Evolutionary conservation across 805 yeast genomes (phyloP).

Genomic region (Yamadazyma sp.): DNA sequence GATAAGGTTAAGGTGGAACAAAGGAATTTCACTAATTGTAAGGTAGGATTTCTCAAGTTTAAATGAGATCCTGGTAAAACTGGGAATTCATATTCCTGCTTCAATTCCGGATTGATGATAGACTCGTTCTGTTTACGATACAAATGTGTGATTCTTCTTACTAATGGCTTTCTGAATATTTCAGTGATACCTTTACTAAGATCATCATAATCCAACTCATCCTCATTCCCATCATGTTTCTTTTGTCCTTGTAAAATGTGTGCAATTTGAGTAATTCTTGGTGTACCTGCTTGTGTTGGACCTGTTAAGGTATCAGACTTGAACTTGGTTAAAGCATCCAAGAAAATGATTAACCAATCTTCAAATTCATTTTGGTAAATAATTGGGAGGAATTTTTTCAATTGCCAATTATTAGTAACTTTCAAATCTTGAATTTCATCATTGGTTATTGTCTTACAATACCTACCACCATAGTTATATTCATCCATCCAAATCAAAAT

Average conservation of each 20-base stretch:
- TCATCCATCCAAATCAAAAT: constrained; percentile 93
- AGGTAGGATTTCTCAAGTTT: constrained; percentile 60
- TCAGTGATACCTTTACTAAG: constrained; percentile 45
- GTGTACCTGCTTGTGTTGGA: constrained; percentile 42
- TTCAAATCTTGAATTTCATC: constrained; percentile 42
- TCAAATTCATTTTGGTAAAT: constrained; percentile 80
- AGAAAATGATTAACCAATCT: constrained; percentile 77
- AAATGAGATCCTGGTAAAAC: constrained; percentile 69
- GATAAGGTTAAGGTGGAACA: constrained; percentile 73
- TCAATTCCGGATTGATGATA: constrained; percentile 60
- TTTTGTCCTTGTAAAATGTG: constrained; percentile 47
- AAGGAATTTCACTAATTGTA: constrained; percentile 75
- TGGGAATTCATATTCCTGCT: constrained; percentile 70
- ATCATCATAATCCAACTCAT: constrained; percentile 28
- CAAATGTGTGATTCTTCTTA: constrained; percentile 63
- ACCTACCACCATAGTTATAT: constrained; percentile 77
- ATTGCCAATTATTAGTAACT: constrained; percentile 73
- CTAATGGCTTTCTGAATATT: constrained; percentile 58
- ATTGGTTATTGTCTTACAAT: constrained; percentile 44
- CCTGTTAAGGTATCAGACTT: constrained; percentile 44
- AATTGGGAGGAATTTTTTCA: constrained; percentile 68
- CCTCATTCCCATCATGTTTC: constrained; percentile 25
- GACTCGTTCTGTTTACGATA: constrained; percentile 70
- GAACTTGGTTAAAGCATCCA: constrained; percentile 62
- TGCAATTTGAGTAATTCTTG: constrained; percentile 67